A percentile compares a stretch with the other conserved stretches of the same genome.
phyloP scores from a whole-genome alignment of 805 yeast genomes.

The Metschnikowia anglica region DNA sequence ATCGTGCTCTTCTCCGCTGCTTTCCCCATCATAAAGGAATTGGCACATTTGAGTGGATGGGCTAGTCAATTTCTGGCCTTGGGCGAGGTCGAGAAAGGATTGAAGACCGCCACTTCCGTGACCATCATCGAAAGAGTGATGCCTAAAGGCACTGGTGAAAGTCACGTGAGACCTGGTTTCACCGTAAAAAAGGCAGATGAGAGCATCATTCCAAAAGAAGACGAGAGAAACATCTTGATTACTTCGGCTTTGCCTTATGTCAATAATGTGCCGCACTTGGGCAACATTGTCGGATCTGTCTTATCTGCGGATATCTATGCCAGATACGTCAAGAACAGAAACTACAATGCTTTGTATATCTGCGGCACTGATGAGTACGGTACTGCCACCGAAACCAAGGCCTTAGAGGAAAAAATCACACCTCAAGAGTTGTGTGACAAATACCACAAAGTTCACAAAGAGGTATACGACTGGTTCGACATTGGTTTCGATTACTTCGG shows the following conservation, averaged over 20 bases:
- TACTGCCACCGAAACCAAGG: constrained; percentile 98
- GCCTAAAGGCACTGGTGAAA: constrained; percentile 42
- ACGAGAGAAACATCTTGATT: constrained; percentile 77
- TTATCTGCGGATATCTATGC: constrained; percentile 92
- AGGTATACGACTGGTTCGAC: constrained; percentile 95
- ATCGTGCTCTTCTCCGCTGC: constrained; percentile 59
- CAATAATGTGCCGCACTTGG: constrained; percentile 97
- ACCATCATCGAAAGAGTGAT: constrained; percentile 44
- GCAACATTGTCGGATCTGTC: constrained; percentile 94
- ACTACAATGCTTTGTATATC: constrained; percentile 78
- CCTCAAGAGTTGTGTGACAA: constrained; percentile 91
- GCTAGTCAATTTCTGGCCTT: constrained; percentile 38
- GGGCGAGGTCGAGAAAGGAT: constrained; percentile 44
- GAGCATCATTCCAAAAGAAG: constrained; percentile 56
- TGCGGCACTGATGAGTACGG: constrained; percentile 99
- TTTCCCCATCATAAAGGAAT: constrained; percentile 41
- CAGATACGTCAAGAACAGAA: constrained; percentile 85
- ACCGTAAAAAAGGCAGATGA: constrained; percentile 31
- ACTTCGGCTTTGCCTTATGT: constrained; percentile 98
- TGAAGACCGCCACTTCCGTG: constrained; percentile 46
- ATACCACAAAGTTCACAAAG: constrained; percentile 80
- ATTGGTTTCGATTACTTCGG: constrained; percentile 95
- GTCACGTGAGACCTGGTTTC: constrained; percentile 32
- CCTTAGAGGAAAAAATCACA: constrained; percentile 86
- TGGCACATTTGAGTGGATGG: constrained; percentile 34